Conservation (phyloP, 2,329 filamentous ascomycete species). For the Stachybotrys echinatus region DNA sequence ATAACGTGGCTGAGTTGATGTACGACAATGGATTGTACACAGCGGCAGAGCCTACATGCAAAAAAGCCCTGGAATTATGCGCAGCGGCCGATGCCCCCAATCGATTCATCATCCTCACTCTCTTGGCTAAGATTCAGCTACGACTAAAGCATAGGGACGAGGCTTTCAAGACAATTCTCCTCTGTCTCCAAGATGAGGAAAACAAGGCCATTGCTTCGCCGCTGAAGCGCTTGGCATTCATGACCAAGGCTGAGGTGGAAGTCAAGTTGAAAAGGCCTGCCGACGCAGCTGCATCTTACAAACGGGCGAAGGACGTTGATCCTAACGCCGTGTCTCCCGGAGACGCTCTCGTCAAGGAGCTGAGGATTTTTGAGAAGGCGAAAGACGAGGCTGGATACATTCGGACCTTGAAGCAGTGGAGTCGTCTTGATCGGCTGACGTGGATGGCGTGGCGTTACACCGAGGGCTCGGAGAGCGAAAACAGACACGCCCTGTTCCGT, state of each 20-base stretch:
- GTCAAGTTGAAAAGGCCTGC: not conserved
- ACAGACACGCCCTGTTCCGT: not conserved
- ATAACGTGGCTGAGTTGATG: not conserved
- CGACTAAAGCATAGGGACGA: not conserved
- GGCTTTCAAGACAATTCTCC: not conserved
- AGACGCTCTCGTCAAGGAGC: slow-evolving; percentile 12
- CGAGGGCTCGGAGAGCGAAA: not conserved
- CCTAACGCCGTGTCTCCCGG: slow-evolving; percentile 11
- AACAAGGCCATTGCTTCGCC: not conserved
- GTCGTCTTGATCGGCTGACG: slow-evolving; percentile 16
- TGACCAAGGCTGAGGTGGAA: not conserved
- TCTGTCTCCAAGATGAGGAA: not conserved
- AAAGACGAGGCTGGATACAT: slow-evolving; percentile 9
- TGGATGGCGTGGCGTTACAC: slow-evolving; percentile 17
- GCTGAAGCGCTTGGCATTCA: slow-evolving; percentile 8
- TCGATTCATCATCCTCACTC: not conserved
- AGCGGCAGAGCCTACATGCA: too few species aligned
- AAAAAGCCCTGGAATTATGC: not conserved
- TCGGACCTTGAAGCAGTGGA: slow-evolving; percentile 15
- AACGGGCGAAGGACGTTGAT: slow-evolving; percentile 5
- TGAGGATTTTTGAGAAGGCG: slow-evolving; percentile 9
- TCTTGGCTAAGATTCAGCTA: not conserved
- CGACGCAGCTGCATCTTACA: not conserved
- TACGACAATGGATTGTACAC: not conserved
- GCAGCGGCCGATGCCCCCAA: not conserved